A percentile compares a stretch with the other conserved stretches of the same genome.
Conservation (phyloP, 768 basidiomycete genomes). For the Suillus alpinus region DNA sequence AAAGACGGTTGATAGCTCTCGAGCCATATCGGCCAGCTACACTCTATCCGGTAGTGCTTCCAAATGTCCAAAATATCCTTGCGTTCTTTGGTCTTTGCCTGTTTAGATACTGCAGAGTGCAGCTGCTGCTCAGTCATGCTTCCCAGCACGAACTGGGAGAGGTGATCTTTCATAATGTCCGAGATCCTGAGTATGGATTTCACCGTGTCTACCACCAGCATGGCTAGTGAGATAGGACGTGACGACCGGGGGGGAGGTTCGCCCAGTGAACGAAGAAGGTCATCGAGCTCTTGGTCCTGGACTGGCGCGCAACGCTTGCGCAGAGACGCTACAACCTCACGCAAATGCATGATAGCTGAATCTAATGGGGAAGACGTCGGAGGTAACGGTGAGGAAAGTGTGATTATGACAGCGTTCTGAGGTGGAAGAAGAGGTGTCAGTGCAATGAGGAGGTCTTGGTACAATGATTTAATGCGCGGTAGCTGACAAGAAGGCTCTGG, state of each 20-base stretch:
- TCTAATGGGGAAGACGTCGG: conserved; percentile 69
- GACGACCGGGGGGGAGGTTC: conserved; percentile 26
- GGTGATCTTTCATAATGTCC: conserved; percentile 66
- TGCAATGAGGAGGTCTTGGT: conserved; percentile 49
- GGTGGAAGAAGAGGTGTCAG: conserved; percentile 59
- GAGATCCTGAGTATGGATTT: conserved; percentile 49
- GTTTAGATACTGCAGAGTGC: conserved; percentile 41
- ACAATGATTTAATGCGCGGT: conserved; percentile 53
- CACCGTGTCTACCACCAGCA: conserved; percentile 44
- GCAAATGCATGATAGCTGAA: conserved; percentile 52
- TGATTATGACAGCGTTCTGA: conserved; percentile 45
- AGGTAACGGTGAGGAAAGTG: conserved; percentile 56
- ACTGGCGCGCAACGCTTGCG: conserved; percentile 65
- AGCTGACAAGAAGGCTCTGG: conserved; percentile 59
- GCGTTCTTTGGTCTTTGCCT: conserved; percentile 56
- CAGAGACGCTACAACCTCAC: conserved; percentile 50
- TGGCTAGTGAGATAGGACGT: conserved; percentile 37
- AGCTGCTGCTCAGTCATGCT: conserved; percentile 66
- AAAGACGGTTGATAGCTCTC: conserved; percentile 5
- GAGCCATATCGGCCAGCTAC: conserved; percentile 26
- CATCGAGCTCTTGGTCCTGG: conserved; percentile 54
- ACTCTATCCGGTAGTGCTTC: conserved; percentile 30
- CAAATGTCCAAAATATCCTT: conserved; percentile 51
- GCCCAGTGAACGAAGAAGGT: conserved; percentile 35
- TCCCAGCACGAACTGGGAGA: conserved; percentile 63